phyloP scores from a whole-genome alignment of 2,329 filamentous ascomycete genomes.

The Claviceps capensis region DNA sequence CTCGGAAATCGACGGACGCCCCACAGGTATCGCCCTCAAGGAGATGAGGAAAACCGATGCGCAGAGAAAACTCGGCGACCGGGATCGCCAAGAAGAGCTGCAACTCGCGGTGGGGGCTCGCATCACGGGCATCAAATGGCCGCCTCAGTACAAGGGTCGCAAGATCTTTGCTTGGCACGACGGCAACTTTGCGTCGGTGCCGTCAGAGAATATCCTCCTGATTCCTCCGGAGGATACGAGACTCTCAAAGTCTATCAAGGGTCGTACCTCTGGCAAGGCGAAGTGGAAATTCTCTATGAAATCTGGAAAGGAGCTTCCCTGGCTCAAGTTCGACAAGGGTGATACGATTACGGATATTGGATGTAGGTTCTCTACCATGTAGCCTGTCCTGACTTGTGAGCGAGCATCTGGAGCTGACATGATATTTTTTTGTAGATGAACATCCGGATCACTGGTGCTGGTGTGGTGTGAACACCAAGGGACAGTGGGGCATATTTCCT shows the following conservation, averaged over 20 bases:
- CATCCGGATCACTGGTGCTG: constrained; percentile 42
- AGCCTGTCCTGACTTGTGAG: background rate
- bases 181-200: constrained; percentile 34
- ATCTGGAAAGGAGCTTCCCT: constrained; percentile 28
- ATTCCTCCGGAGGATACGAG: constrained; percentile 31
- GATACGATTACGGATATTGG: constrained; percentile 52
- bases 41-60: constrained; percentile 33
- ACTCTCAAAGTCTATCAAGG: constrained; percentile 31
- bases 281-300: constrained; percentile 40
- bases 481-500: constrained; percentile 39
- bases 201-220: constrained; percentile 33
- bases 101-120: constrained; percentile 34
- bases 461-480: constrained; percentile 37
- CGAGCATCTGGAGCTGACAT: constrained; percentile 3
- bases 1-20: constrained; percentile 27
- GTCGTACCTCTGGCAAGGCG: constrained; percentile 32
- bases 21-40: constrained; percentile 31
- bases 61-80: constrained; percentile 29
- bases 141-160: constrained; percentile 36
- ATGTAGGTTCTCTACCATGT: constrained; percentile 23
- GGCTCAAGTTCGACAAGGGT: constrained; percentile 51
- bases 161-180: constrained; percentile 45
- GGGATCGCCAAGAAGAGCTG: constrained; percentile 23
- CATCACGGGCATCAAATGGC: constrained; percentile 38
- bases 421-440: constrained; percentile 19